Evolutionary conservation across 495 filamentous ascomycete species (phyloP), one percentile per base, ranked within the genome.

Genomic region (Neurospora sp.): DNA sequence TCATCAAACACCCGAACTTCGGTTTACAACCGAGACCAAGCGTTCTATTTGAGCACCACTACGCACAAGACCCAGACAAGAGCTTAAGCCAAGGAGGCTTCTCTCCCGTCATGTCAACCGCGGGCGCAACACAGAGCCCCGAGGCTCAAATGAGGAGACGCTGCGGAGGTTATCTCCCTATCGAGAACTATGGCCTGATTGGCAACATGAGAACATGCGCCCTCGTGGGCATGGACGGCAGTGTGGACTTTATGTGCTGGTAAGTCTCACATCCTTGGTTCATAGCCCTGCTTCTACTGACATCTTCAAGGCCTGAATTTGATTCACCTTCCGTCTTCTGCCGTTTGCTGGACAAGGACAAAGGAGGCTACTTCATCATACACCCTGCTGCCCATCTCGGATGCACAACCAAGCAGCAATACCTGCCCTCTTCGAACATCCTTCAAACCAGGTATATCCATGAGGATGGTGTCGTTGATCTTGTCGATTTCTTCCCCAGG

Each of bases 191-290:
- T 84, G 91, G 91, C 39, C 82, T 93, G 73, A 91, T 92, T 77
- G 90, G 91, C 16, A 92, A 92, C 77, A 92, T 92, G 90, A 85
- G 88, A 75, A 92, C 91, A n/a, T 91, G 89, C 81, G 90, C 91
- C 31, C 82, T 93, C 38, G 86, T 92, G 40, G 89, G 89, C 77
- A 89, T 91, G 77, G 88, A 89, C 73, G 90, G 91, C 16, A 90
- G 89, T 74, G 77, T 92, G 75, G 90, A 92, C 79, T 92, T 87
- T 75, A 91, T 93, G 89, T 93, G 91, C 78, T 93, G 91, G 88
- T 88, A 74, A 81, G 84, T 79, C 59, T 44, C 8, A 65, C 39
- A 1, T 18, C n/a, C 14, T 72, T 37, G 45, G 16, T 16, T 70
- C 12, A 12, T 22, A 68, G 41, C 18, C 39, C 27, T 16, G 12